A percentile compares a stretch with the other conserved stretches of the same genome.
These are phyloP conservation scores for Gentiana macrophylla DNA, from an alignment of 257 asterid genomes.

Conservation along the genomic window DNA sequence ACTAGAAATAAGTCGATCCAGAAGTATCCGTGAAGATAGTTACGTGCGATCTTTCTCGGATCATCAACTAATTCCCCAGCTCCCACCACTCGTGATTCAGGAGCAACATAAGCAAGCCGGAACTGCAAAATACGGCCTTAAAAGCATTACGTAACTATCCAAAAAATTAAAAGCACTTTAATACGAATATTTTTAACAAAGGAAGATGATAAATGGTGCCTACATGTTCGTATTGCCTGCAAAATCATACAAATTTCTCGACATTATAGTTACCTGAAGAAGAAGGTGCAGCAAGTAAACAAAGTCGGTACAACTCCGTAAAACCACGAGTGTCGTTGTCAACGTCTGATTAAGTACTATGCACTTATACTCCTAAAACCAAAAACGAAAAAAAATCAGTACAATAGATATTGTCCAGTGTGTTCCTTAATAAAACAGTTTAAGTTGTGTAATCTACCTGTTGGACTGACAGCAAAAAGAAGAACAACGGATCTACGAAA, in stretches of 20 bases:
- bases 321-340: slow-evolving; percentile 41
- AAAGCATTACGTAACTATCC: background rate
- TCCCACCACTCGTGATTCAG: slow-evolving; percentile 78
- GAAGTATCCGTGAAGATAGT: slow-evolving; percentile 55
- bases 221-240: background rate
- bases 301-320: slow-evolving; percentile 74
- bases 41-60: slow-evolving; percentile 59
- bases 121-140: slow-evolving; percentile 50
- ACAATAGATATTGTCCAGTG: too few species aligned
- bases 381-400: slow-evolving; percentile 1
- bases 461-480: slow-evolving; percentile 49
- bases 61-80: slow-evolving; percentile 75
- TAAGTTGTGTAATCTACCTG: slow-evolving; percentile 25
- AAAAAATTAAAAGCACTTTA: too few species aligned
- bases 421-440: too few species aligned
- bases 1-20: slow-evolving; percentile 48
- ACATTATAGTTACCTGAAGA: slow-evolving; percentile 56
- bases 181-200: too few species aligned
- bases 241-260: background rate
- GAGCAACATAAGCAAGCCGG: slow-evolving; percentile 78
- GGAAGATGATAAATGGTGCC: too few species aligned
- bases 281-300: slow-evolving; percentile 62
- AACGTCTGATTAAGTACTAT: slow-evolving; percentile 45
- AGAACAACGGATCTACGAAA: slow-evolving; percentile 74
- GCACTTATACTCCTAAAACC: slow-evolving; percentile 53